phyloP scores from a whole-genome alignment of 225 moss, liverwort and hornwort species.

The Physcomitrium patens region DNA sequence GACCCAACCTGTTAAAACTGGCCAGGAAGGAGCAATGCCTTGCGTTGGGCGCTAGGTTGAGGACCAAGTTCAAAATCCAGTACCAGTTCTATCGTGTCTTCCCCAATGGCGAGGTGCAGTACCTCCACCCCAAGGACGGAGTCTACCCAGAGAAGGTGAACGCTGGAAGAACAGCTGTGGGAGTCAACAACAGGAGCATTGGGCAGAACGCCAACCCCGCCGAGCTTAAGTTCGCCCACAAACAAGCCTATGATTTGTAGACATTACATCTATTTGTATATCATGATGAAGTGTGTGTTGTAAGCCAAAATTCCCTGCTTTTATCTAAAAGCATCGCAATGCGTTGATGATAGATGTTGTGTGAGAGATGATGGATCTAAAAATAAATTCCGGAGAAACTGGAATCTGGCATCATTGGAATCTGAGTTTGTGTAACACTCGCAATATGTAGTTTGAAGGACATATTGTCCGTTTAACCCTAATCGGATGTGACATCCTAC shows the following conservation, averaged over 20 bases:
- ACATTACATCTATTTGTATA: constrained; percentile 41
- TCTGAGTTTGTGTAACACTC: no score
- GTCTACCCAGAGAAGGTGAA: constrained; percentile 99
- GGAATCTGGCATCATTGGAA: no score
- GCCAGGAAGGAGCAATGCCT: constrained; percentile 97
- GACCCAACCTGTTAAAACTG: constrained; percentile 88
- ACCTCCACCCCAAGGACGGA: constrained; percentile 96
- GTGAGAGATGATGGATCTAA: no score
- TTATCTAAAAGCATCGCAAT: constrained; percentile 11
- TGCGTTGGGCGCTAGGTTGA: constrained; percentile 67
- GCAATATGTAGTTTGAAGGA: no score
- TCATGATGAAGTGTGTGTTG: constrained; percentile 32
- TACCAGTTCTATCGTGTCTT: constrained; percentile 97
- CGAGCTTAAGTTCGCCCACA: constrained; percentile 72
- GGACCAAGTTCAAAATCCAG: constrained; percentile 95
- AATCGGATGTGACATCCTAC: no score
- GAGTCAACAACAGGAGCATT: constrained; percentile 74
- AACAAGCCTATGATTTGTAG: constrained; percentile 75
- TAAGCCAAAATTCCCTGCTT: background rate
- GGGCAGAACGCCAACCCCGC: constrained; percentile 89
- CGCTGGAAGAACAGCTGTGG: constrained; percentile 67
- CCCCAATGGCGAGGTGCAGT: constrained; percentile 97
- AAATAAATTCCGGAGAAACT: no score
- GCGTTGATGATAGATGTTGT: background rate
- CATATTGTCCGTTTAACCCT: no score